Conservation (phyloP, 2,329 filamentous ascomycete genomes). For the Thelonectria blattea region DNA sequence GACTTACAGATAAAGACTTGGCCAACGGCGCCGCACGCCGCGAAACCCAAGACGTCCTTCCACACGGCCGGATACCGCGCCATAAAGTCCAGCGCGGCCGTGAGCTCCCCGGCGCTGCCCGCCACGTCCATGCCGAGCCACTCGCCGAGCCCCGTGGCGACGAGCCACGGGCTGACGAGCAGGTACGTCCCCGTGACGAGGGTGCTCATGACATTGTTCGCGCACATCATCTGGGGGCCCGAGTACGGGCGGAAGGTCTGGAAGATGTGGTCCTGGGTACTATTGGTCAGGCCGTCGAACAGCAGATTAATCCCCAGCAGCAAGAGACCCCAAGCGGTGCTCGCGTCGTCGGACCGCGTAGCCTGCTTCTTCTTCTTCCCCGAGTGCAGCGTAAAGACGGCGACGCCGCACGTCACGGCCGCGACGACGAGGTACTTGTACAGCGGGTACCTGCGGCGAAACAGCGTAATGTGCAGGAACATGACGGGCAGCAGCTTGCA, state of each 20-base stretch:
- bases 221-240: constrained; percentile 99
- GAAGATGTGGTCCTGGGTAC: constrained; percentile 96
- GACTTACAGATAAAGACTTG: constrained; percentile 90
- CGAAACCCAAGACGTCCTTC: constrained; percentile 88
- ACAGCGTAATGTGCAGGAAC: constrained; percentile 92
- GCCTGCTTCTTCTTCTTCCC: constrained; percentile 61
- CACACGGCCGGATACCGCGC: constrained; percentile 79
- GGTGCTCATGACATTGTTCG: constrained; percentile 89
- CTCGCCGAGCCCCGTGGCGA: constrained; percentile 66
- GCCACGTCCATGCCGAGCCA: constrained; percentile 71
- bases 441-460: constrained; percentile 85
- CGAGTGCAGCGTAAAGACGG: constrained; percentile 90
- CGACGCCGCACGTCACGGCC: constrained; percentile 89
- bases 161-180: constrained; percentile 79
- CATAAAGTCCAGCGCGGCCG: constrained; percentile 81
- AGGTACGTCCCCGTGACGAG: constrained; percentile 79
- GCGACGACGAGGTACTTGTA: constrained; percentile 97
- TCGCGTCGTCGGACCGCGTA: constrained; percentile 55
- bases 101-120: constrained; percentile 75
- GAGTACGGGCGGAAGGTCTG: constrained; percentile 77
- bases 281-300: constrained; percentile 95
- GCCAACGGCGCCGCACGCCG: constrained; percentile 86
- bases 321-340: constrained; percentile 78
- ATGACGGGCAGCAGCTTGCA: constrained; percentile 99
- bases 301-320: constrained; percentile 88